A percentile compares a stretch with the other conserved stretches of the same genome.
Conservation (phyloP, 352 stramenopile species). For the Globisporangium alternatum region DNA sequence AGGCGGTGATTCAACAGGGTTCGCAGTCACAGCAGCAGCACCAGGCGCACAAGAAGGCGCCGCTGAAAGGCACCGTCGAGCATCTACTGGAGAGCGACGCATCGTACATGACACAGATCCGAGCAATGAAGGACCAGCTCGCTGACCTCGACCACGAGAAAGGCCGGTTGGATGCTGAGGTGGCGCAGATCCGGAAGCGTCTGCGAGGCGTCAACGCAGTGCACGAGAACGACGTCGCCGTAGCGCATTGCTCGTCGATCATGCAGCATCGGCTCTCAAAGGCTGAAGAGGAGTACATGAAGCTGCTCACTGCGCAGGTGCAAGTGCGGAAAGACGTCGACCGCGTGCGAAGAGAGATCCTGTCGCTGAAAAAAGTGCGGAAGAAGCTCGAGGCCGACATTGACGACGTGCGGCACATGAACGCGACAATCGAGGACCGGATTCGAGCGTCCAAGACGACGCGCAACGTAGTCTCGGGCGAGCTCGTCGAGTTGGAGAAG, state of each 20-base stretch:
- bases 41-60: slow-evolving; percentile 17
- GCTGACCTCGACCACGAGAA: slow-evolving; percentile 43
- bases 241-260: slow-evolving; percentile 69
- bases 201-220: slow-evolving; percentile 71
- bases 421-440: slow-evolving; percentile 39
- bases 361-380: slow-evolving; percentile 54
- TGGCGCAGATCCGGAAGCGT: slow-evolving; percentile 43
- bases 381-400: slow-evolving; percentile 65
- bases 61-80: slow-evolving; percentile 50
- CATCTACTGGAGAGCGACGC: slow-evolving; percentile 67
- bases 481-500: slow-evolving; percentile 58
- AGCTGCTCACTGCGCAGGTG: slow-evolving; percentile 61
- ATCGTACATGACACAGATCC: slow-evolving; percentile 58
- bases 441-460: slow-evolving; percentile 44
- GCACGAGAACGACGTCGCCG: slow-evolving; percentile 70
- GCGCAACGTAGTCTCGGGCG: slow-evolving; percentile 45
- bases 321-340: slow-evolving; percentile 63
- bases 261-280: slow-evolving; percentile 76
- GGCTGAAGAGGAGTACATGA: slow-evolving; percentile 79
- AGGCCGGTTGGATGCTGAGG: slow-evolving; percentile 40
- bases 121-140: slow-evolving; percentile 56
- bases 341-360: slow-evolving; percentile 47
- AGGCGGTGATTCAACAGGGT: background rate
- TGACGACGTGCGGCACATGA: slow-evolving; percentile 37
- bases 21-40: background rate